Base-by-base conservation (phyloP, 1,284 basidiomycete species). In the Austroboletus rostrupii region DNA sequence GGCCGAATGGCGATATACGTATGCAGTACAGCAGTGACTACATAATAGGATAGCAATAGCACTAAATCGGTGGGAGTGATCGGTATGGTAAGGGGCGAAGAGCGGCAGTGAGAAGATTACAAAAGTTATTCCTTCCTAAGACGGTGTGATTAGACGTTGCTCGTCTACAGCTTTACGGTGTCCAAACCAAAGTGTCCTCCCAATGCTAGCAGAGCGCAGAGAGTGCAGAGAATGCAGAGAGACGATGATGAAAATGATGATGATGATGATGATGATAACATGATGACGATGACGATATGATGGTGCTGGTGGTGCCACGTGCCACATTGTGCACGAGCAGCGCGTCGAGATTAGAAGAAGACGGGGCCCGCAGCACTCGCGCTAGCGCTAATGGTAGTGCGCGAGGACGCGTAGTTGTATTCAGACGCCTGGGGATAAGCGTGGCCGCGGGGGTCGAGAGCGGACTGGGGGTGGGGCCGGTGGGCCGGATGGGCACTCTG, bases 351-450 rank as follows among this genome's bases (percentile, higher is more conserved):
- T n/a, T 23, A 20, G 38, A 80, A 80, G 67, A 80, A 79, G 39
- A 75, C 70, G 37, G 77, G 69, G 38, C 71, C 77, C 20, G 68
- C 72, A 23, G 70, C 61, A 38, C 72, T 68, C 40, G 76, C 76
- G 38, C 70, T 68, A 19, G 70, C 71, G 47, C 70, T 72, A 45
- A 80, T 71, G n/a, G 70, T 69, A 26, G 67, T 69, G 49, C 70
- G 67, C 21, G 71, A 66, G 26, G 69, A 61, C 29, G 37, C 31
- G 14, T 16, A 12, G 11, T 62, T 64, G 56, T 72, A 58, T 43
- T 72, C 70, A 50, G 69, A 67, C 11, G 65, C 64, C 52, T 73
- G 53, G 4, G 64, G 19, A 46, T 65, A 58, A 10, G 63, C 38
- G 41, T 58, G 57, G 29, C 39, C 53, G 38, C 55, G 44, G 16